A percentile compares a stretch with the other conserved stretches of the same genome.
Conservation (phyloP, 345 rosid species). For the Microthlaspi erraticum region DNA sequence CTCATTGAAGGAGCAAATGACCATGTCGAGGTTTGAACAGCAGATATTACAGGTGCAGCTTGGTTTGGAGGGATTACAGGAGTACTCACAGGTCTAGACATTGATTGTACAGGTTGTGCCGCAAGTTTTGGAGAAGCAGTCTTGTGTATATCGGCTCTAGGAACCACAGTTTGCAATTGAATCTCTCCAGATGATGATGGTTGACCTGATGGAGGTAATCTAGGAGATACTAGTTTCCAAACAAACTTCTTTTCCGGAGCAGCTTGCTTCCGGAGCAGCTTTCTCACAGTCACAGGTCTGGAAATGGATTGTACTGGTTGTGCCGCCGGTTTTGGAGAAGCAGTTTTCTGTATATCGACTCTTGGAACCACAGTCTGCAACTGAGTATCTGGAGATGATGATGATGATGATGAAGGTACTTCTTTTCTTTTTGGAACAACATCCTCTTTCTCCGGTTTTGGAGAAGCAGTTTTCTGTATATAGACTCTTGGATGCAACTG, state of each 20-base stretch:
- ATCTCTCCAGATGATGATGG: constrained; percentile 42
- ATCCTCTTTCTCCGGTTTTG: constrained; percentile 54
- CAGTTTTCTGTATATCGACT: constrained; percentile 57
- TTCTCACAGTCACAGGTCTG: constrained; percentile 80
- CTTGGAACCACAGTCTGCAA: constrained; percentile 46
- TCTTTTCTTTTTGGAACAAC: constrained; percentile 46
- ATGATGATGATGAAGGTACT: constrained; percentile 48
- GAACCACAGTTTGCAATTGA: constrained; percentile 45
- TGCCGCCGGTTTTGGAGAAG: constrained; percentile 52
- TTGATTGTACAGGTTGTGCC: constrained; percentile 52
- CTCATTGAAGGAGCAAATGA: constrained; percentile 73
- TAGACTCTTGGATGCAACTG: no score
- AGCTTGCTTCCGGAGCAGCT: constrained; percentile 50
- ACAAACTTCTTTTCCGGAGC: constrained; percentile 56
- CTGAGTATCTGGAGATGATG: constrained; percentile 43
- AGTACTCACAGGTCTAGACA: constrained; percentile 65
- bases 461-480: no score
- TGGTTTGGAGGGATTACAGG: no score
- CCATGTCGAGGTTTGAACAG: constrained; percentile 58
- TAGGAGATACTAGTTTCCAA: constrained; percentile 49
- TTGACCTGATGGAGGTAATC: no score
- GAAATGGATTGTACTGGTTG: constrained; percentile 60
- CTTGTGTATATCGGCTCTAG: constrained; percentile 58
- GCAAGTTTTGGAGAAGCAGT: constrained; percentile 45
- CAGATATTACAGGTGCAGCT: constrained; percentile 56